Conservation (phyloP, 2,329 filamentous ascomycete genomes). For the Diaporthe humulicola region DNA sequence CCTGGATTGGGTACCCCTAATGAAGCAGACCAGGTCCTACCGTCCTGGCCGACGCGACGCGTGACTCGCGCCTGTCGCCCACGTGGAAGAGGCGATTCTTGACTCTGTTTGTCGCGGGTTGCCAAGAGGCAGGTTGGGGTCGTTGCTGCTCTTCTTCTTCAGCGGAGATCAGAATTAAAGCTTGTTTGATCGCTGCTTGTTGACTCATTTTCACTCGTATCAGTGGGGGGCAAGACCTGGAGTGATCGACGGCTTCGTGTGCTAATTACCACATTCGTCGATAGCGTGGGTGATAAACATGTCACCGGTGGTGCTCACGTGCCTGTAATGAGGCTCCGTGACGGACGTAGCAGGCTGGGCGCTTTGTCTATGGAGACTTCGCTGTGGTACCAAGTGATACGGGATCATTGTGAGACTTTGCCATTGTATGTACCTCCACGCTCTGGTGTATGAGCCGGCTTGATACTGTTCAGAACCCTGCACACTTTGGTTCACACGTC, state of each 20-base stretch:
- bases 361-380: neutral
- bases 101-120: neutral
- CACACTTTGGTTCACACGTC: neutral
- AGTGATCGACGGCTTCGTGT: constrained; percentile 1
- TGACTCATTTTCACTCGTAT: constrained; percentile 8
- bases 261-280: neutral
- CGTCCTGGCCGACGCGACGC: neutral
- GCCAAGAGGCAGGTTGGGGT: constrained; percentile 8
- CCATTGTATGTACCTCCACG: neutral
- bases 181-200: constrained; percentile 3
- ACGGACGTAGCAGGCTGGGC: neutral
- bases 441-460: neutral
- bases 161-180: constrained; percentile 21
- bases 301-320: neutral
- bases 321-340: neutral
- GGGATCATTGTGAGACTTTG: neutral
- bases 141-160: neutral
- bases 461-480: neutral
- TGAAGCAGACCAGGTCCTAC: neutral
- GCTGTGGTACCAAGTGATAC: neutral
- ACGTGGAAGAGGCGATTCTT: constrained; percentile 13
- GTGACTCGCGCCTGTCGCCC: constrained; percentile 20
- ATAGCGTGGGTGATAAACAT: neutral
- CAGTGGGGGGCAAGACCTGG: neutral
- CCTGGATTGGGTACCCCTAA: neutral